These are phyloP conservation scores for Eutrema japonicum DNA, from an alignment of 345 rosid genomes.

Conservation along the genomic window DNA sequence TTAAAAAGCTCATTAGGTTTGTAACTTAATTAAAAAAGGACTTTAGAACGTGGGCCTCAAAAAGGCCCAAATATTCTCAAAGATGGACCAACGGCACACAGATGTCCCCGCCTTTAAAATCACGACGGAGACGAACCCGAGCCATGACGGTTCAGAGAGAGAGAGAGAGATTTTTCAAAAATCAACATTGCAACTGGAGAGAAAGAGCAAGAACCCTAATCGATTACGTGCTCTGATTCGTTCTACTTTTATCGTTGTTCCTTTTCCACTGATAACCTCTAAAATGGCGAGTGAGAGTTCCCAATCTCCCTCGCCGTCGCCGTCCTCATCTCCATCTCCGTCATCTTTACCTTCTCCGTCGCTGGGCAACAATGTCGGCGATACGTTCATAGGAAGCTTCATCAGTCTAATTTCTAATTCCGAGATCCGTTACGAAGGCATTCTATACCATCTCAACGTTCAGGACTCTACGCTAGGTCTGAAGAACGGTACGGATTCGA, in stretches of 20 bases:
- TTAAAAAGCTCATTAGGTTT: no score
- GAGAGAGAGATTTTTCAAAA: constrained; percentile 2
- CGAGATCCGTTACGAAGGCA: constrained; percentile 60
- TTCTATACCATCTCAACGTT: constrained; percentile 49
- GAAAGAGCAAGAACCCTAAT: constrained; percentile 34
- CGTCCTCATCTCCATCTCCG: constrained; percentile 26
- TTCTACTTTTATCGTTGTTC: background rate
- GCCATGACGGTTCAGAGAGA: constrained; percentile 29
- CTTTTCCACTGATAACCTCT: background rate
- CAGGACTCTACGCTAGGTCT: constrained; percentile 54
- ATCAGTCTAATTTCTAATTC: constrained; percentile 54
- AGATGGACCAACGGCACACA: constrained; percentile 40
- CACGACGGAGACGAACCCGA: constrained; percentile 41
- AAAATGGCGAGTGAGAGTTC: constrained; percentile 42
- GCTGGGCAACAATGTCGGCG: constrained; percentile 39
- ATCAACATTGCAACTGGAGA: constrained; percentile 15
- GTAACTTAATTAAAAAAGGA: no score
- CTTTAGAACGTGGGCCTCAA: constrained; percentile 2
- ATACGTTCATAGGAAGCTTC: constrained; percentile 51
- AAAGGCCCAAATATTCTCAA: constrained; percentile 25
- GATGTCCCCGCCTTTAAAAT: constrained; percentile 42
- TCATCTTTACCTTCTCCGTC: constrained; percentile 39
- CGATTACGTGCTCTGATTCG: constrained; percentile 20
- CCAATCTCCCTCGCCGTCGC: constrained; percentile 40
- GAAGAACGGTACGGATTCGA: constrained; percentile 47